A percentile compares a stretch with the other conserved stretches of the same genome.
phyloP scores from a whole-genome alignment of 2,329 filamentous ascomycete genomes.

The Sclerotinia sclerotiorum region DNA sequence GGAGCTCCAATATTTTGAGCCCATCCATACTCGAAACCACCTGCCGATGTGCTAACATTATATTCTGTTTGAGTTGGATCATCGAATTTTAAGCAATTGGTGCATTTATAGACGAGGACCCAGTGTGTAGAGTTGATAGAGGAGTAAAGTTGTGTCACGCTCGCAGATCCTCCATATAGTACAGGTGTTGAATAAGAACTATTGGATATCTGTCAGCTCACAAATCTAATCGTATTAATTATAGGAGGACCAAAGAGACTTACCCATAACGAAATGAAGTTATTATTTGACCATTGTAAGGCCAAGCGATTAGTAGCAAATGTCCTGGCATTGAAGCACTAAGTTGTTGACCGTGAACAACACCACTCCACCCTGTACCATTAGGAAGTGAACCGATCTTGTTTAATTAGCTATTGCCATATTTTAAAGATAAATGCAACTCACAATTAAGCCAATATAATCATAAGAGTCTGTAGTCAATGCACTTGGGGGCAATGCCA shows the following conservation, averaged over 20 bases:
- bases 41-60: slow-evolving; percentile 47
- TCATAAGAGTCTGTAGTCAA: slow-evolving; percentile 51
- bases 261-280: slow-evolving; percentile 57
- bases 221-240: background rate
- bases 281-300: slow-evolving; percentile 51
- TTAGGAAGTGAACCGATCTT: slow-evolving; percentile 47
- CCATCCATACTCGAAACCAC: slow-evolving; percentile 54
- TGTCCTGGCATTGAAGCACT: slow-evolving; percentile 53
- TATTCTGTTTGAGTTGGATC: slow-evolving; percentile 47
- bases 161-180: slow-evolving; percentile 61
- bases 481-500: slow-evolving; percentile 54
- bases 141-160: slow-evolving; percentile 59
- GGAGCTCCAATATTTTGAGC: slow-evolving; percentile 48
- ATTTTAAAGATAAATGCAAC: slow-evolving; percentile 25
- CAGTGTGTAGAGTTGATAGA: slow-evolving; percentile 58
- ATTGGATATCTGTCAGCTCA: slow-evolving; percentile 9
- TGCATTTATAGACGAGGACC: slow-evolving; percentile 64
- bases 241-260: slow-evolving; percentile 8
- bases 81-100: slow-evolving; percentile 56
- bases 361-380: slow-evolving; percentile 56
- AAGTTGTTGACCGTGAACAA: slow-evolving; percentile 52
- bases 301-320: slow-evolving; percentile 59
- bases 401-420: slow-evolving; percentile 13
- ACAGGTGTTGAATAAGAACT: slow-evolving; percentile 59
- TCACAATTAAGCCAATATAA: slow-evolving; percentile 59